Percentiles rank a stretch among this genome's conserved stretches.
Conservation (phyloP, 495 filamentous ascomycete genomes). For the Penicillium goetzii region DNA sequence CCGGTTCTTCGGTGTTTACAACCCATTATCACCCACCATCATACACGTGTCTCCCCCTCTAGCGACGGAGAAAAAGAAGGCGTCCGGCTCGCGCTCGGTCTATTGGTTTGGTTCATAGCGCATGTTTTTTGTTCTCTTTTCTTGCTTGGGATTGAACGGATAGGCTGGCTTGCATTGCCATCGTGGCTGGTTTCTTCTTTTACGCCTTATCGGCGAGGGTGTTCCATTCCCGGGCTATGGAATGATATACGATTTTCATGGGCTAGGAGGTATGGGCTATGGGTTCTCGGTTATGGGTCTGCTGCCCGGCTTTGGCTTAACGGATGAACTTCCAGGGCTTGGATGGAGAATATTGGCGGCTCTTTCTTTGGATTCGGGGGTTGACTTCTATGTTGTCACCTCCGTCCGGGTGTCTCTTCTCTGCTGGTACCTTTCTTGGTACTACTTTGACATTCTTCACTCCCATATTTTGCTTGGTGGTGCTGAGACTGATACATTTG, state of each 20-base stretch:
- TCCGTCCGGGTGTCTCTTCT: background rate
- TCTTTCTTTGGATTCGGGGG: slow-evolving; percentile 11
- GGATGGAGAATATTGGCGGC: slow-evolving; percentile 7
- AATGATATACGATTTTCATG: background rate
- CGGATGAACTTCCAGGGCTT: background rate
- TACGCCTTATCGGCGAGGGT: background rate
- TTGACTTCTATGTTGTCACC: no score
- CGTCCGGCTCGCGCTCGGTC: slow-evolving; percentile 19
- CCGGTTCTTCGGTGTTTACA: background rate
- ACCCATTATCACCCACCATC: background rate
- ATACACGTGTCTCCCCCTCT: slow-evolving; percentile 8
- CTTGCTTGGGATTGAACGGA: slow-evolving; percentile 2
- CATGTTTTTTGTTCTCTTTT: background rate
- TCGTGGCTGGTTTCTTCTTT: background rate
- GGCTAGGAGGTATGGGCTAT: background rate
- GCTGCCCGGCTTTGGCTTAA: no score
- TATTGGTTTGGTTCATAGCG: slow-evolving; percentile 10
- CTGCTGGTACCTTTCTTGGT: background rate
- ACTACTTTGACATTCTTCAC: background rate
- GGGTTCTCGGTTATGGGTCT: background rate
- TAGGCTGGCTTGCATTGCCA: background rate
- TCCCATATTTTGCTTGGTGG: slow-evolving; percentile 19
- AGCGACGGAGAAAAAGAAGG: slow-evolving; percentile 18
- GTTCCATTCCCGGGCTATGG: background rate
- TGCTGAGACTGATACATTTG: slow-evolving; percentile 30